phyloP scores from a whole-genome alignment of 2,329 filamentous ascomycete species.

The Trichothecium sympodiale region DNA sequence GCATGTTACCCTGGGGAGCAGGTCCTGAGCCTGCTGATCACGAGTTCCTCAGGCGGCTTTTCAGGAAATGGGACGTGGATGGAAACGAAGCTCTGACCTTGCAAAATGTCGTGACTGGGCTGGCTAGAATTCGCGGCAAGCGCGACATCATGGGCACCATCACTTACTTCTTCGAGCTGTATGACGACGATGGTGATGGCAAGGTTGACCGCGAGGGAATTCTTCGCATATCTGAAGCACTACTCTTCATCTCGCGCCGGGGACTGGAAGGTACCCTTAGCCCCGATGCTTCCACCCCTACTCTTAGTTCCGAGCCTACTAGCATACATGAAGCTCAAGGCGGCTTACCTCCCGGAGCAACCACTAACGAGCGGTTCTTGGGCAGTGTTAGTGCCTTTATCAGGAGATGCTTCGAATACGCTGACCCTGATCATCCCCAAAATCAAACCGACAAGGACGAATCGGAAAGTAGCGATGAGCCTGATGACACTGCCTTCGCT shows the following conservation, averaged over 20 bases:
- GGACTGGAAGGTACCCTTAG: conserved; percentile 69
- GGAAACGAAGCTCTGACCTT: conserved; percentile 68
- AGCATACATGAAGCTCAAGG: conserved; percentile 20
- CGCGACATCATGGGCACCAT: conserved; percentile 97
- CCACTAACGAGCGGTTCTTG: conserved; percentile 79
- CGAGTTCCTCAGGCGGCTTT: conserved; percentile 84
- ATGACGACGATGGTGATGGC: conserved; percentile 86
- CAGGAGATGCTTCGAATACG: conserved; percentile 92
- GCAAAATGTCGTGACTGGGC: conserved; percentile 82
- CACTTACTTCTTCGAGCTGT: conserved; percentile 94
- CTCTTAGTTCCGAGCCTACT: conserved; percentile 30
- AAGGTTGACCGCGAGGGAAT: conserved; percentile 93
- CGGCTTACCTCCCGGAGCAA: conserved; percentile 35
- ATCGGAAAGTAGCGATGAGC: conserved; percentile 11
- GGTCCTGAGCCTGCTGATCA: conserved; percentile 72
- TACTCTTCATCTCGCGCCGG: conserved; percentile 83
- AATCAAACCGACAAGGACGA: conserved; percentile 13
- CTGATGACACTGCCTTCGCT: conserved; percentile 46
- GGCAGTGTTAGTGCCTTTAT: conserved; percentile 95
- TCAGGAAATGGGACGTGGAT: conserved; percentile 78
- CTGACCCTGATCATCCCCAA: conserved; percentile 75
- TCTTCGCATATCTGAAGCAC: conserved; percentile 81
- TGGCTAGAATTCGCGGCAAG: conserved; percentile 85
- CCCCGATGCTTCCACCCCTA: conserved; percentile 48
- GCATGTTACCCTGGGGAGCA: conserved; percentile 40